These are phyloP conservation scores for Phytophthora pluvialis DNA, from an alignment of 352 stramenopile genomes.

Conservation along the genomic window DNA sequence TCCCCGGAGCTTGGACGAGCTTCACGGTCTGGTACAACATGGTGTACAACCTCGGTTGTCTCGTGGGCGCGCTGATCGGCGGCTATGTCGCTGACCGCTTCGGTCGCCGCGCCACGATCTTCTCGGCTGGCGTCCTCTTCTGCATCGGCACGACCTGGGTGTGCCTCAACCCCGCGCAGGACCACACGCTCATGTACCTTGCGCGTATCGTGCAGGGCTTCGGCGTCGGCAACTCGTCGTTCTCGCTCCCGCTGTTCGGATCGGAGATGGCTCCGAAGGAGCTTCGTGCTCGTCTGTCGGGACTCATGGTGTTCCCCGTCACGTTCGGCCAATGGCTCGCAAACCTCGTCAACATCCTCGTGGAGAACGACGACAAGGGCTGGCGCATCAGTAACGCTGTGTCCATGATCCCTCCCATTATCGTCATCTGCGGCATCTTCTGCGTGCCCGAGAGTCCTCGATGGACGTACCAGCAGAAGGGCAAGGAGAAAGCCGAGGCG, in stretches of 20 bases:
- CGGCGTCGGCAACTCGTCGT: conserved; percentile 47
- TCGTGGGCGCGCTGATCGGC: conserved; percentile 40
- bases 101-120: conserved; percentile 12
- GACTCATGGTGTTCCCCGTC: conserved; percentile 42
- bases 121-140: conserved; percentile 31
- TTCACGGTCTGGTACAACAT: conserved; percentile 50
- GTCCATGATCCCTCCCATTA: conserved; percentile 41
- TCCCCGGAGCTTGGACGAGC: conserved; percentile 36
- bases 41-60: conserved; percentile 47
- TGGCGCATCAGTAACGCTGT: conserved; percentile 11
- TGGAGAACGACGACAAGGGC: conserved; percentile 31
- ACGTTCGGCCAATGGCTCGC: conserved; percentile 40
- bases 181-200: conserved; percentile 36
- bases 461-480: conserved; percentile 7
- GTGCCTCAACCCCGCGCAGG: conserved; percentile 29
- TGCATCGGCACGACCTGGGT: conserved; percentile 45
- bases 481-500: conserved; percentile 32
- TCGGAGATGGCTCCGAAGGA: conserved; percentile 47
- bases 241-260: conserved; percentile 45
- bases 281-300: conserved; percentile 40
- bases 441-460: conserved; percentile 36
- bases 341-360: conserved; percentile 42
- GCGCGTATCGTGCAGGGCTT: conserved; percentile 43
- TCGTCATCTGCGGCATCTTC: conserved; percentile 46
- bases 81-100: conserved; percentile 38